Base-by-base conservation (phyloP, 139 green algal genomes). In the Tetraselmis chui region DNA sequence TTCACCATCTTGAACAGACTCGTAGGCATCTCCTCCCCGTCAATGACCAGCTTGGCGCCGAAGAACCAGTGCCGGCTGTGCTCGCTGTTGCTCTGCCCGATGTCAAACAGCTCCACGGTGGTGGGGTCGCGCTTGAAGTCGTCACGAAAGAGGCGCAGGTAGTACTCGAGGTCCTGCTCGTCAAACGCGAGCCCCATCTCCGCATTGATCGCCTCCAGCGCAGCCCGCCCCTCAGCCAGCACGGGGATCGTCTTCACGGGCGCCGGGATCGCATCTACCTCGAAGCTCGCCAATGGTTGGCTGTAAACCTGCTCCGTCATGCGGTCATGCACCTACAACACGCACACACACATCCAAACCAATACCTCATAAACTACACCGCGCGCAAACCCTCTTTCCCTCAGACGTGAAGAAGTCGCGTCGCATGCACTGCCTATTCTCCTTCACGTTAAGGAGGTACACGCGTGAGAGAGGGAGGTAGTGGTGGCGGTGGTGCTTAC, bases 81-180 rank as follows among this genome's bases (percentile, higher is more conserved):
- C 82, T 97, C 92, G 23, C 84, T 92, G 91, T 97, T 98, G 84
- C 90, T 96, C 91, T 99, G 97, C 25, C 93, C 97, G 30, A 99
- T 98, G 92, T 99, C 97, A 86, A 99, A 99, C 0, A 99, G 95
- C 91, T 99, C 97, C 58, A 99, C 97, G 80, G 97, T 98, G 77
- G 97, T 99, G 82, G 97, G 97, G 90, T 99, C 89, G 28, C 97
- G 91, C 78, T 92, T 91, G 85, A 99, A 93, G 83, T 98, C 93
- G 23, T 97, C 88, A 1, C 81, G 58, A 82, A 98, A 98, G 83
- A 98, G 89, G 67, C 86, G 76, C 27, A 90, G 94, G 90, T 98
- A 98, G 89, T 96, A 98, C 58, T 97, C 92, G 59, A 97, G 82
- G 88, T 99, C 97, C 93, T 93, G 96, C 28, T 98, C 95, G 79